A percentile compares a stretch with the other conserved stretches of the same genome.
phyloP scores from a whole-genome alignment of 768 basidiomycete species.

The Boletus edulis region DNA sequence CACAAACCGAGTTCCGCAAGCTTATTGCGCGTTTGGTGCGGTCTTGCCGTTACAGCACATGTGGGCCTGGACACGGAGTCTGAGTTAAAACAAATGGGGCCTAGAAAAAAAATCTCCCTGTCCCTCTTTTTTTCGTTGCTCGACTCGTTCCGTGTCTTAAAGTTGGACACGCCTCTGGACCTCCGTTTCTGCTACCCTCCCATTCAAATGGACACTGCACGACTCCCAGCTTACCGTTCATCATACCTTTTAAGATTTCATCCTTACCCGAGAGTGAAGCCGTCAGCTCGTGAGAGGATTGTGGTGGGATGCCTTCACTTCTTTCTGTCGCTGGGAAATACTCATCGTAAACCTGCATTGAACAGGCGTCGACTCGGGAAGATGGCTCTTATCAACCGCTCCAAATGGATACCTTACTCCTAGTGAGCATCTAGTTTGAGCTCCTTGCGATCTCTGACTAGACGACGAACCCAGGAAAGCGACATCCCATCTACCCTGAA shows the following conservation, averaged over 20 bases:
- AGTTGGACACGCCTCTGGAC: neutral
- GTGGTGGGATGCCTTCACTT: slow-evolving; percentile 15
- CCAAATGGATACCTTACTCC: neutral
- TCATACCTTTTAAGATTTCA: slow-evolving; percentile 29
- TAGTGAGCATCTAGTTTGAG: slow-evolving; percentile 5
- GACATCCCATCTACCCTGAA: neutral
- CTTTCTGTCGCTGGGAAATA: slow-evolving; percentile 4
- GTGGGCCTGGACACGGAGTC: slow-evolving; percentile 22
- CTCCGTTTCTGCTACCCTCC: neutral
- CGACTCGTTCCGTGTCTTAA: slow-evolving; percentile 3
- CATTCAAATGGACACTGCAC: slow-evolving; percentile 13
- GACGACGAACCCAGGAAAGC: slow-evolving; percentile 10
- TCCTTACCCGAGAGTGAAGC: slow-evolving; percentile 27
- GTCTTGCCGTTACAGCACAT: slow-evolving; percentile 26
- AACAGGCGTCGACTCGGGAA: slow-evolving; percentile 11
- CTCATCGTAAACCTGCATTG: slow-evolving; percentile 1
- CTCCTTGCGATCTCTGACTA: neutral
- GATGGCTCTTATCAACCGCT: neutral
- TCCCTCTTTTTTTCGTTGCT: neutral
- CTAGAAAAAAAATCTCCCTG: neutral
- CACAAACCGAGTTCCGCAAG: slow-evolving; percentile 17
- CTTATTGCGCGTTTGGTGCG: slow-evolving; percentile 22
- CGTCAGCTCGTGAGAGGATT: slow-evolving; percentile 24
- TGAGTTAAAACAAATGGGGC: slow-evolving; percentile 18
- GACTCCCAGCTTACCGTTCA: slow-evolving; percentile 26